These are phyloP conservation scores for Gossypium longicalyx DNA, from an alignment of 345 rosid species.

Conservation along the genomic window DNA sequence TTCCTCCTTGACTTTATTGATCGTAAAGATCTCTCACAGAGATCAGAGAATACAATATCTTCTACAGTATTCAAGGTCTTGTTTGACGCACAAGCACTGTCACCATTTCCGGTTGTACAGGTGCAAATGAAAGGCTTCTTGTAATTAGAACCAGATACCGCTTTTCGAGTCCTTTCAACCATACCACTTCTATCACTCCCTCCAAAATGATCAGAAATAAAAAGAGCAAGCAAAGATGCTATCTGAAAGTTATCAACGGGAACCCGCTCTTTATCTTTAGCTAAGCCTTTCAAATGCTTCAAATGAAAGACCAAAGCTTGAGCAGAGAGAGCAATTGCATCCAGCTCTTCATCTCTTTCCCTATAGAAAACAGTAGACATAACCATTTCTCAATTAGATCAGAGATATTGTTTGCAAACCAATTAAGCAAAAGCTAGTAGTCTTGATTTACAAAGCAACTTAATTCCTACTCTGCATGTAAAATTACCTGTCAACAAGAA, in stretches of 20 bases:
- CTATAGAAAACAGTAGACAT: slow-evolving; percentile 30
- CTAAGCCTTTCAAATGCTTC: slow-evolving; percentile 44
- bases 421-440: background rate
- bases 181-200: slow-evolving; percentile 72
- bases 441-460: background rate
- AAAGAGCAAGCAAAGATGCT: slow-evolving; percentile 80
- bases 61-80: slow-evolving; percentile 34
- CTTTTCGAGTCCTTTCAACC: slow-evolving; percentile 65
- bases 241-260: slow-evolving; percentile 50
- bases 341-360: slow-evolving; percentile 77
- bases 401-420: background rate
- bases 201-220: slow-evolving; percentile 98
- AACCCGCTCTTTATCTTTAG: slow-evolving; percentile 37
- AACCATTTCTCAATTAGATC: background rate
- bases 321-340: slow-evolving; percentile 74
- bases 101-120: slow-evolving; percentile 74
- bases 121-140: slow-evolving; percentile 84
- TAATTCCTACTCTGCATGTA: background rate
- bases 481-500: slow-evolving; percentile 86
- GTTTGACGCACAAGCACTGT: slow-evolving; percentile 28
- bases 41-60: slow-evolving; percentile 54
- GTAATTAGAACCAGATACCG: slow-evolving; percentile 81
- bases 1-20: slow-evolving; percentile 60
- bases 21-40: slow-evolving; percentile 75
- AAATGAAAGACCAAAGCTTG: slow-evolving; percentile 54